Base-by-base conservation (phyloP, 345 rosid genomes). In the rapeseed (Brassica napus) region DNA sequence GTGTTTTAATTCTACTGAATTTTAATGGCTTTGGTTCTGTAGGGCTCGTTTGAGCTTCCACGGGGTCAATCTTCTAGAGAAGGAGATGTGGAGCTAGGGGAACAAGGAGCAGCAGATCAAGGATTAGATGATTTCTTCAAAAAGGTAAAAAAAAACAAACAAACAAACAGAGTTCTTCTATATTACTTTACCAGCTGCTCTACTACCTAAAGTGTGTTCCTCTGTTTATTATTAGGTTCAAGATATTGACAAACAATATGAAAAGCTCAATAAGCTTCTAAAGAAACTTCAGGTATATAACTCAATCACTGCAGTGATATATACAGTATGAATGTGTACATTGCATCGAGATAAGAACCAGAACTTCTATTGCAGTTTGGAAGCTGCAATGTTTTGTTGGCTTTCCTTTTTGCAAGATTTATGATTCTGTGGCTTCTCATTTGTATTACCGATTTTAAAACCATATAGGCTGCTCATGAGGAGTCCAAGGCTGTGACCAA, bases 401-500 rank as follows among this genome's bases (percentile, higher is more conserved):
- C 9, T 16, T n/a, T 16, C 3, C 59, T 16, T 54, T 54, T 15
- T 54, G 24, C 57, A n/a, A 49, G 18, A 52, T 52, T 5, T n/a
- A 52, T 52, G 58, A 1, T 52, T 44, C 54, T 54, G 9, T 49
- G 57, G 57, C 18, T 14, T 49, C 18, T 49, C 57, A 49, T 14
- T 16, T 55, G 11, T 18, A 55, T 55, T 55, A 55, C 60, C 60
- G 24, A 16, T 55, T 55, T 16, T 6, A 11, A 39, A 55, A 77
- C 16, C 2, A 14, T 82, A 30, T 58, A 94, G 98, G 97, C 92
- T 69, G 92, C 97, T 21, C 93, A 94, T 44, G 98, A 94, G 87
- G 97, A 92, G 64, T 91, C 98, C 3, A 94, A 92, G 78, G 82
- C 97, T 28, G 95, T 94, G 12, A 94, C 98, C 73, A 94, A 92